Conservation (phyloP, 106 monocot genomes). For the Dendrobium officinale region DNA sequence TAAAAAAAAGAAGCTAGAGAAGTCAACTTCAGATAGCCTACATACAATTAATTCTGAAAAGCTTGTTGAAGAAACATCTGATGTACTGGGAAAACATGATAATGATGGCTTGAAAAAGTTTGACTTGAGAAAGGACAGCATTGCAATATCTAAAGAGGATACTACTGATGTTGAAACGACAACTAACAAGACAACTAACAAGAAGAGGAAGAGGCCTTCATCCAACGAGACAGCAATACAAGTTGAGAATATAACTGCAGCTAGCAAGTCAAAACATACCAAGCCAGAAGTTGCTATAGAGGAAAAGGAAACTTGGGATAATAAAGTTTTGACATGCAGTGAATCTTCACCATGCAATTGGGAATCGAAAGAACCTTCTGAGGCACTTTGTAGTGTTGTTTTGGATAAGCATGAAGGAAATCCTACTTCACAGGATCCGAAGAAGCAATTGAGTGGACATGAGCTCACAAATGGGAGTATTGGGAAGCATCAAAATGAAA, state of each 20-base stretch:
- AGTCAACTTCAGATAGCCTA: constrained; percentile 13
- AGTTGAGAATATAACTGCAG: constrained; percentile 11
- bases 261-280: not conserved
- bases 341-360: not conserved
- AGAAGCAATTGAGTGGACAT: constrained; percentile 5
- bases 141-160: constrained; percentile 6
- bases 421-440: not conserved
- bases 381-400: not conserved
- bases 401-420: constrained; percentile 11
- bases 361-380: not conserved
- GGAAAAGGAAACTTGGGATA: constrained; percentile 9
- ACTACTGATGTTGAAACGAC: constrained; percentile 21
- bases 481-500: constrained; percentile 14
- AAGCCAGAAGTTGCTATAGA: constrained; percentile 10
- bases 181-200: constrained; percentile 34
- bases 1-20: constrained; percentile 14
- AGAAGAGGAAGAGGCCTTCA: constrained; percentile 44
- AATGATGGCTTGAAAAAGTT: constrained; percentile 2
- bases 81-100: constrained; percentile 4
- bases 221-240: constrained; percentile 19
- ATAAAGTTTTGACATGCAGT: not conserved
- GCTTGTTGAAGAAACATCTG: constrained; percentile 1
- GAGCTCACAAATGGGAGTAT: constrained; percentile 10
- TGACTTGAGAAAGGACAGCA: constrained; percentile 10
- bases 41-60: not conserved